Conservation (phyloP, 148 eudicot genomes). For the Rhododendron ferrugineum region DNA sequence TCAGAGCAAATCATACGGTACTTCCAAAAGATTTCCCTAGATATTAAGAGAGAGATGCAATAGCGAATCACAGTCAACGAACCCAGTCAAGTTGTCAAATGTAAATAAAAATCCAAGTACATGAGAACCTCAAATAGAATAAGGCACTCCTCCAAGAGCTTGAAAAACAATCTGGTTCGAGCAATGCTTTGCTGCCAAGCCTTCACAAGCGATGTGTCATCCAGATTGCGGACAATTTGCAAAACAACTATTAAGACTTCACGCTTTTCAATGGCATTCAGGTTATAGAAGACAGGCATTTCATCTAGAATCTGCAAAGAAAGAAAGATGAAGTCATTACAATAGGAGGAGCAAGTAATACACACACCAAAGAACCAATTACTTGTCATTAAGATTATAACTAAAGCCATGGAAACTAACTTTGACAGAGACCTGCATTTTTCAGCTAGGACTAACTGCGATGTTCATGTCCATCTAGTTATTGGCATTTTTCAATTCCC, state of each 20-base stretch:
- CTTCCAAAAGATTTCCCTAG: not conserved
- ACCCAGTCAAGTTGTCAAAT: not conserved
- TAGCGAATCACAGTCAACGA: not conserved
- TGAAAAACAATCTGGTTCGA: slow-evolving; percentile 93
- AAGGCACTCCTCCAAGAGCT: slow-evolving; percentile 90
- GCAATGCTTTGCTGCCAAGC: slow-evolving; percentile 99
- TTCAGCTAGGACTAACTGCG: not conserved
- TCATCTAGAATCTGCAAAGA: slow-evolving; percentile 89
- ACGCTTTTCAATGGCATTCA: slow-evolving; percentile 85
- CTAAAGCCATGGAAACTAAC: not conserved
- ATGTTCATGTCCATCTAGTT: not conserved
- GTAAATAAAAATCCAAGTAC: not conserved
- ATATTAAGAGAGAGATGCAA: not conserved
- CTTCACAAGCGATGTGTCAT: slow-evolving; percentile 85
- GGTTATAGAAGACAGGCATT: slow-evolving; percentile 99
- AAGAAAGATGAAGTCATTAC: slow-evolving; percentile 1
- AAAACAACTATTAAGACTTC: slow-evolving; percentile 80
- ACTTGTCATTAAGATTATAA: not conserved
- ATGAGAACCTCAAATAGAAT: slow-evolving; percentile 74
- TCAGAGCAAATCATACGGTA: not conserved
- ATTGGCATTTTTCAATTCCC: not conserved
- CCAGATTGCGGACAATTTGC: slow-evolving; percentile 93
- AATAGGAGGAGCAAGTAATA: not conserved
- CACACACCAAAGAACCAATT: not conserved
- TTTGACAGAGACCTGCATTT: not conserved